Evolutionary conservation across 2,329 filamentous ascomycete species (phyloP).

Genomic region (Graphilbum fragrans): DNA sequence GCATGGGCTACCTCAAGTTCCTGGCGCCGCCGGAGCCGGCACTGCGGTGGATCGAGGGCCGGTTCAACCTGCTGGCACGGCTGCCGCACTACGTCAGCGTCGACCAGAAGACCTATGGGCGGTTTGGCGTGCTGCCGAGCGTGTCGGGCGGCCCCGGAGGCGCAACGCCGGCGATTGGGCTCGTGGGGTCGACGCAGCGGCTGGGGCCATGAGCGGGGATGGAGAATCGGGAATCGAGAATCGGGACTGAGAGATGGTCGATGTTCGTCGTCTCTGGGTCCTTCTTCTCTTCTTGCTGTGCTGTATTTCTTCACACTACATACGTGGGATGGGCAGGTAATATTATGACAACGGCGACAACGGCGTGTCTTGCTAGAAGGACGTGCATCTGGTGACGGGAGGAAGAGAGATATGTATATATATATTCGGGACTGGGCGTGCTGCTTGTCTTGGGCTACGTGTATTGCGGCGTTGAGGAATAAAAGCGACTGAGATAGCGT

Average conservation of each 20-base stretch:
- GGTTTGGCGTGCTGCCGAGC: conserved; percentile 73
- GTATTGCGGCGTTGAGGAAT: no score
- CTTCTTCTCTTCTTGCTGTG: not conserved
- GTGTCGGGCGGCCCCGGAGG: conserved; percentile 17
- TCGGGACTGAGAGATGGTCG: no score
- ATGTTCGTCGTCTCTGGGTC: not conserved
- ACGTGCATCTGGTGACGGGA: no score
- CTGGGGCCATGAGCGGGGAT: conserved; percentile 50
- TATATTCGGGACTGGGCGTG: no score
- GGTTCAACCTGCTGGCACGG: conserved; percentile 71
- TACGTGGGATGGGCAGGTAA: no score
- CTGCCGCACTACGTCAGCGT: conserved; percentile 88
- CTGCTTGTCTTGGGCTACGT: no score
- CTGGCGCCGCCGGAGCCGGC: conserved; percentile 82
- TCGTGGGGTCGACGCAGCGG: conserved; percentile 53
- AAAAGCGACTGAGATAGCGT: no score
- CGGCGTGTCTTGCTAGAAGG: no score
- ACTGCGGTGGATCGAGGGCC: conserved; percentile 77
- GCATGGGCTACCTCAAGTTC: conserved; percentile 78
- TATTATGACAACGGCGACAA: no score
- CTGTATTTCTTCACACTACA: no score
- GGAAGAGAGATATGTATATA: no score
- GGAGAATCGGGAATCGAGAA: no score
- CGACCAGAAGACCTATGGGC: conserved; percentile 89
- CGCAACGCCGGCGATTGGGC: conserved; percentile 40